phyloP scores from a whole-genome alignment of 805 yeast genomes.

The Starmerella apicola region DNA sequence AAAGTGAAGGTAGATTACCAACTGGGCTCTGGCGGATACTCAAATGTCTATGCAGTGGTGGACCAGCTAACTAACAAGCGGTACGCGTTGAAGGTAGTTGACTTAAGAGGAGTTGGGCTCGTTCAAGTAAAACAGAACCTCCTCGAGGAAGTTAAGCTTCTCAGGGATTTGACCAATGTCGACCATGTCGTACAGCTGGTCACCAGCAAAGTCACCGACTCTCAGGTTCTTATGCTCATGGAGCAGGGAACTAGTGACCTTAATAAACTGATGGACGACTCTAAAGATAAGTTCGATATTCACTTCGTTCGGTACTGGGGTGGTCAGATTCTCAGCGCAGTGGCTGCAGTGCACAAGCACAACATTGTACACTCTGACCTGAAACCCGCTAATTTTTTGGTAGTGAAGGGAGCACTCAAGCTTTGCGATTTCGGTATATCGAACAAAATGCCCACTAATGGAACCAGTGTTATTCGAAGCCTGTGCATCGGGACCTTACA shows the following conservation, averaged over 20 bases:
- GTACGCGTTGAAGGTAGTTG: constrained; percentile 15
- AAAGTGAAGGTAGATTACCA: constrained; percentile 1
- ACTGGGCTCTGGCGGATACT: constrained; percentile 17
- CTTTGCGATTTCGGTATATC: constrained; percentile 86
- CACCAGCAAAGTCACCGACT: constrained; percentile 57
- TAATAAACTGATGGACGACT: constrained; percentile 53
- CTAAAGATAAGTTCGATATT: constrained; percentile 40
- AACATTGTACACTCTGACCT: constrained; percentile 86
- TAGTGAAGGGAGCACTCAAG: constrained; percentile 73
- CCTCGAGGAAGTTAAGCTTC: constrained; percentile 66
- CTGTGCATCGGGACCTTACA: constrained; percentile 91
- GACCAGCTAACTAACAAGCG: not conserved
- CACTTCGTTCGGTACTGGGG: constrained; percentile 80
- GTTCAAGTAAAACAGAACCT: constrained; percentile 21
- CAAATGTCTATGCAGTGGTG: constrained; percentile 10
- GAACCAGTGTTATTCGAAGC: constrained; percentile 78
- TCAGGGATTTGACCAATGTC: constrained; percentile 45
- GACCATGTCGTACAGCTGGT: constrained; percentile 66
- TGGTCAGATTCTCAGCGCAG: constrained; percentile 71
- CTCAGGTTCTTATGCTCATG: constrained; percentile 64
- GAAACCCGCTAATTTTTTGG: constrained; percentile 84
- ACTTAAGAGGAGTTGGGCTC: not conserved
- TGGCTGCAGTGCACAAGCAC: constrained; percentile 76
- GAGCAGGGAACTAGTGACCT: constrained; percentile 91
- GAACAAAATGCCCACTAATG: constrained; percentile 86